Percentiles rank a stretch among this genome's conserved stretches.
These are phyloP conservation scores for Neohortaea acidophila DNA, from an alignment of 495 filamentous ascomycete genomes.

Conservation along the genomic window DNA sequence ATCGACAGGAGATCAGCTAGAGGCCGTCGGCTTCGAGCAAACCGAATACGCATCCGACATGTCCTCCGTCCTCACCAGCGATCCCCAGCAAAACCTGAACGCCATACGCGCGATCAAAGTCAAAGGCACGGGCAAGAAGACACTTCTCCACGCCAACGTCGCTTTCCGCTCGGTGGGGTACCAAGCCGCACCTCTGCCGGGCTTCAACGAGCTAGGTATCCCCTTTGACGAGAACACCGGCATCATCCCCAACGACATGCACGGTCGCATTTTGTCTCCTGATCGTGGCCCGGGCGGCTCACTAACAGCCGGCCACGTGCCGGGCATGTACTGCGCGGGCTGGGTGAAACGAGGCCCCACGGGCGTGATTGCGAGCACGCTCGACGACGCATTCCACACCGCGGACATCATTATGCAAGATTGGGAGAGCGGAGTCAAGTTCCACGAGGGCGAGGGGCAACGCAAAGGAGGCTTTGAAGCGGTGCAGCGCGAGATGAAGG, in stretches of 20 bases:
- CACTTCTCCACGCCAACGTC: constrained; percentile 38
- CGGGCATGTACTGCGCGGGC: constrained; percentile 82
- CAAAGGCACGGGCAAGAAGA: constrained; percentile 29
- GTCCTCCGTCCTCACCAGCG: constrained; percentile 32
- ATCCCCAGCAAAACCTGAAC: constrained; percentile 25
- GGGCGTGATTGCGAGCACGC: constrained; percentile 88
- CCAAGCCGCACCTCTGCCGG: constrained; percentile 59
- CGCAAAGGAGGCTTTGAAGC: constrained; percentile 61
- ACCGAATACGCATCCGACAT: constrained; percentile 34
- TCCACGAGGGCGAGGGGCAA: constrained; percentile 22
- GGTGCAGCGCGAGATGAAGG: constrained; percentile 40
- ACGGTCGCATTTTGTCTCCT: constrained; percentile 51
- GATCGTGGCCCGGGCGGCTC: constrained; percentile 18
- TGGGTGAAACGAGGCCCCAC: constrained; percentile 96
- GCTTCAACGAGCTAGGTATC: constrained; percentile 60
- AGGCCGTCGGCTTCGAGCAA: constrained; percentile 48
- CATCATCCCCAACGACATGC: constrained; percentile 70
- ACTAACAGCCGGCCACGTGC: constrained; percentile 34
- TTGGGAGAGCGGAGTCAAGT: constrained; percentile 33
- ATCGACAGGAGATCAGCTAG: constrained; percentile 33
- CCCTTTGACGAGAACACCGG: constrained; percentile 60
- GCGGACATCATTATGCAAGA: constrained; percentile 67
- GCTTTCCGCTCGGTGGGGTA: constrained; percentile 92
- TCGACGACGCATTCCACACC: constrained; percentile 86
- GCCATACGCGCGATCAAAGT: constrained; percentile 40